Conservation (phyloP, 2,329 filamentous ascomycete species). For the Botrytis tulipae region DNA sequence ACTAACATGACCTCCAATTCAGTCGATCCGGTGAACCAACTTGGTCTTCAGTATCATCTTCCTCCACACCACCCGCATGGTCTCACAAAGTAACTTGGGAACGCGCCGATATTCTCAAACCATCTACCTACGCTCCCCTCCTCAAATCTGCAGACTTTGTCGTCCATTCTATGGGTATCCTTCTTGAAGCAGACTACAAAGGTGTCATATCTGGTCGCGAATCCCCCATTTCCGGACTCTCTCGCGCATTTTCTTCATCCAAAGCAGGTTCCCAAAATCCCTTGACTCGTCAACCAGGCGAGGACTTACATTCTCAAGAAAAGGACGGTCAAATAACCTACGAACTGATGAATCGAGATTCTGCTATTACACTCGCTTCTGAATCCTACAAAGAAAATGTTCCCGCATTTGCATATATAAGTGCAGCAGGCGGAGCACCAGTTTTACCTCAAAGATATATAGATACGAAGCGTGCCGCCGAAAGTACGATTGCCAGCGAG, state of each 20-base stretch:
- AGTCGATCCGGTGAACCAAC: constrained; percentile 88
- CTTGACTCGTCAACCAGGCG: constrained; percentile 58
- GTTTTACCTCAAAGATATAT: constrained; percentile 85
- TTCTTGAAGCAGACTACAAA: constrained; percentile 98
- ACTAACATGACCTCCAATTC: background rate
- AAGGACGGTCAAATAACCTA: constrained; percentile 81
- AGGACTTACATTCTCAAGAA: constrained; percentile 63
- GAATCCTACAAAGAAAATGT: constrained; percentile 66
- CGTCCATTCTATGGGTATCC: constrained; percentile 92
- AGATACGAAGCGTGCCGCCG: constrained; percentile 86
- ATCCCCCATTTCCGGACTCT: constrained; percentile 74
- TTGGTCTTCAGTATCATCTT: constrained; percentile 76
- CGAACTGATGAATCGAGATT: constrained; percentile 95
- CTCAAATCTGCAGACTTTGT: constrained; percentile 79
- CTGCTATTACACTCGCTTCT: constrained; percentile 77
- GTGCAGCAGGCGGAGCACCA: constrained; percentile 81
- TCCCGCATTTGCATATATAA: constrained; percentile 79
- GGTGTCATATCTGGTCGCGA: constrained; percentile 81
- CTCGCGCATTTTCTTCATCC: constrained; percentile 70
- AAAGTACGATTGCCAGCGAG: constrained; percentile 67
- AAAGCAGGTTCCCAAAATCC: constrained; percentile 68
- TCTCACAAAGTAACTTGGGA: constrained; percentile 82
- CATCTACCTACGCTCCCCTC: constrained; percentile 77
- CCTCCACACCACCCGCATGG: constrained; percentile 71
- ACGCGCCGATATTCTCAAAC: constrained; percentile 65